Evolutionary conservation across 2,329 filamentous ascomycete species (phyloP), one percentile per base, ranked within the genome.

Genomic region (Nothophaeocryptopus gaeumannii): DNA sequence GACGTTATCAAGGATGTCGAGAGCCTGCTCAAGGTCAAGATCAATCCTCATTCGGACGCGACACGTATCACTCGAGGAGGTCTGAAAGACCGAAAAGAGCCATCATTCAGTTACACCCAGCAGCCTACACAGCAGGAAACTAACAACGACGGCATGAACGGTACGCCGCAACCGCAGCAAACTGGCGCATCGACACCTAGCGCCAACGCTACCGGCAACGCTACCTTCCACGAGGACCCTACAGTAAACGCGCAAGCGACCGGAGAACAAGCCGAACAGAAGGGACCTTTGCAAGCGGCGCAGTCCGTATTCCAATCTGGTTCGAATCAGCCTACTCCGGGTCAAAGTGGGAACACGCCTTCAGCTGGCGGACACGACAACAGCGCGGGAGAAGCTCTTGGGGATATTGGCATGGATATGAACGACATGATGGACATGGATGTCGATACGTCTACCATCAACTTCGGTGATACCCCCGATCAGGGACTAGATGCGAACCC

Each of bases 1-100:
- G 83, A 88, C 45, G 84, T 96, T 34, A 78, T 91, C 16, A 77
- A 81, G 36, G 82, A 88, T 47, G 81, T 96, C 1, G 89, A 96
- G 71, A 74, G 78, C 43, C 74, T 82, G 2, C 77, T 88, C n/a
- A 84, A 83, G 13, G 83, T 83, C 47, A 83, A 81, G 55, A 71
- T 74, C 31, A 73, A 89, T 68, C 55, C 48, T 37, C 64, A 62
- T 12, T 61, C 60, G 14, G 59, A 64, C 26, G 61, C 60, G 3
- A 63, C 52, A 10, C 41, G 65, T 34, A 54, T 68, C 10, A 59
- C 63, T 20, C 67, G 67, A 50, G 68, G 69, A 33, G 65, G 65
- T 8, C 64, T 70, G 33, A 68, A 68, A 43, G 57, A 62, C 8
- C 50, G 61, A 34, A 62, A 63, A 38, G 45, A 49, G 33, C 46